Base-by-base conservation (phyloP, 176 grass and related monocot genomes). In the bread wheat (Triticum aestivum) region DNA sequence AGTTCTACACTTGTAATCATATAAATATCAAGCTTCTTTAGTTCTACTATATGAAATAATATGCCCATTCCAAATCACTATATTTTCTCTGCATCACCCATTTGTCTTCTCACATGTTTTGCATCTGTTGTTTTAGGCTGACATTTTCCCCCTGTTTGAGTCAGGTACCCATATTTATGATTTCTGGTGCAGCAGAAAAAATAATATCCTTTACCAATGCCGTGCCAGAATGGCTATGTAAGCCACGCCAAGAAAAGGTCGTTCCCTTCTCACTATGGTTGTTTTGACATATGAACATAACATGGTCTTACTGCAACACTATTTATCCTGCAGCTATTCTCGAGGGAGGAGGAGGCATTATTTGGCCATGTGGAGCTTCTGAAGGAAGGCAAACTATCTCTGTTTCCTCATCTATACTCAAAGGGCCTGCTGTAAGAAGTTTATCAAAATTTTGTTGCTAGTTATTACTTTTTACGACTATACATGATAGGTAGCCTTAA, bases 201-300 rank as follows among this genome's bases (percentile, higher is more conserved):
- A 88, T 75, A 38, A 80, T 95, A 58, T 41, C 84, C 47, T 91
- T 89, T 83, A 83, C 88, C 42, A 98, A 94, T 87, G 33, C 92
- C 65, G 78, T 94, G 69, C 96, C 96, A 70, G 96, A 98, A 94
- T 98, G 96, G 93, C 88, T 98, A 73, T 96, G 91, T 65, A 95
- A 96, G 58, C 76, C 91, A 62, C 86, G 92, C 65, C 96, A 98
- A 95, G 91, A 94, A 86, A 98, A 94, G 92, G 96, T 93, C 62
- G 67, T 81, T 91, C 18, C 78, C 70, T 63, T 89, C 65, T 61
- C 68, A 42, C 24, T 83, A 32, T 70, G 67, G 42, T 54, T 54
- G n/a, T 45, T 73, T 80, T 87, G 59, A 81, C 76, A 80, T 65
- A 64, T 72, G 52, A 68, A 35, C 34, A 26, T 85, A 56, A 27